Evolutionary conservation across 139 green algal species (phyloP).

Genomic region (Closterium sp.): DNA sequence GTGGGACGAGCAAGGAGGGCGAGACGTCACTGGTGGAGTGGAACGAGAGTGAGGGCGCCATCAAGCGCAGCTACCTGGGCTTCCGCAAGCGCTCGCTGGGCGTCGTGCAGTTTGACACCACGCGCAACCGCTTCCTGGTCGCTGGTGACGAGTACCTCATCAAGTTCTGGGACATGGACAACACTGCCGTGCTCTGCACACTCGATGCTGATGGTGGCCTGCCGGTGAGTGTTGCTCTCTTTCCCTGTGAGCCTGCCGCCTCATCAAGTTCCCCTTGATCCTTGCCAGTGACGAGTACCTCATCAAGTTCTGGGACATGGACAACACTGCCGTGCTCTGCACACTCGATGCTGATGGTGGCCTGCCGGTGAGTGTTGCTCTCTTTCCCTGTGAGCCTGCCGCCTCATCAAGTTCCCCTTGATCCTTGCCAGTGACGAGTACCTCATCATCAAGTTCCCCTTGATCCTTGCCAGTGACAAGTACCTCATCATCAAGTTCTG

Average conservation of each 20-base stretch:
- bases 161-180: conserved; percentile 59
- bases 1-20: conserved; percentile 49
- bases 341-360: neutral
- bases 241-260: neutral
- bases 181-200: conserved; percentile 27
- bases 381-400: neutral
- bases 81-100: conserved; percentile 43
- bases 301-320: conserved; percentile 58
- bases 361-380: neutral
- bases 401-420: no score
- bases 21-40: conserved; percentile 55
- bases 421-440: neutral
- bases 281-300: conserved; percentile 36
- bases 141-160: conserved; percentile 48
- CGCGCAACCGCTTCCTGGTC: conserved; percentile 44
- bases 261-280: no score
- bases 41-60: conserved; percentile 55
- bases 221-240: neutral
- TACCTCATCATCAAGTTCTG: neutral
- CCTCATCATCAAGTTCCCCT: neutral
- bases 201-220: conserved; percentile 46
- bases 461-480: neutral
- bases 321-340: conserved; percentile 36
- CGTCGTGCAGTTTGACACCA: conserved; percentile 54
- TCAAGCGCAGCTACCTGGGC: conserved; percentile 46